phyloP scores from a whole-genome alignment of 495 filamentous ascomycete species.

The Monascus purpureus region DNA sequence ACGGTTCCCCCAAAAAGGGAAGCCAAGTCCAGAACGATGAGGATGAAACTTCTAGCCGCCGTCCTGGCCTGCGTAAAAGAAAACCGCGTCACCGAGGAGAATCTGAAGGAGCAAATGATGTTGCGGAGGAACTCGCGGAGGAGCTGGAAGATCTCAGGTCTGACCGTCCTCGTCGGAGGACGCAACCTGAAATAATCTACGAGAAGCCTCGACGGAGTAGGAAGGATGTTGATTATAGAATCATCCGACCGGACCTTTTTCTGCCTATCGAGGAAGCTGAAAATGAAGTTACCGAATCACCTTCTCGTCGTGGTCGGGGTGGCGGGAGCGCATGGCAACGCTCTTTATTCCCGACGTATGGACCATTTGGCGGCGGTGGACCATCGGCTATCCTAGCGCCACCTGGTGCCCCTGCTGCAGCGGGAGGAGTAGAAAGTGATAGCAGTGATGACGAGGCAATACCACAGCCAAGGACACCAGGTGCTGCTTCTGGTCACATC shows the following conservation, averaged over 20 bases:
- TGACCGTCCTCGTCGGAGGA: conserved; percentile 35
- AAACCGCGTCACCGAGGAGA: conserved; percentile 37
- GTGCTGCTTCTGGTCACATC: conserved; percentile 52
- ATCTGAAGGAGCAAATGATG: conserved; percentile 32
- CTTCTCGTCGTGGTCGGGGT: conserved; percentile 47
- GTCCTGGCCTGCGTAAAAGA: conserved; percentile 36
- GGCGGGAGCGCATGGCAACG: conserved; percentile 48
- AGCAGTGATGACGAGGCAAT: conserved; percentile 87
- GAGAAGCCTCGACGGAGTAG: conserved; percentile 42
- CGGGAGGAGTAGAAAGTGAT: conserved; percentile 76
- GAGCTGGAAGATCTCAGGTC: conserved; percentile 56
- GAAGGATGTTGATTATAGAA: conserved; percentile 56
- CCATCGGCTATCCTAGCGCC: conserved; percentile 58
- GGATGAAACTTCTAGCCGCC: conserved; percentile 34
- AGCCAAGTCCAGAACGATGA: conserved; percentile 30
- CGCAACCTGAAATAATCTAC: conserved; percentile 41
- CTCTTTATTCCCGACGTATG: conserved; percentile 69
- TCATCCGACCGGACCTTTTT: conserved; percentile 60
- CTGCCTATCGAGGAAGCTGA: conserved; percentile 52
- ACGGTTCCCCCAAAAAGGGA: conserved; percentile 28
- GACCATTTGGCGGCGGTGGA: conserved; percentile 82
- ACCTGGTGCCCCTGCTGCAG: conserved; percentile 55
- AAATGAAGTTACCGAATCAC: conserved; percentile 49
- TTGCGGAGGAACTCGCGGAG: conserved; percentile 65
- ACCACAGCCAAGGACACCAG: conserved; percentile 35